These are phyloP conservation scores for Wickerhamiella lipophila DNA, from an alignment of 805 yeast genomes.

Conservation along the genomic window DNA sequence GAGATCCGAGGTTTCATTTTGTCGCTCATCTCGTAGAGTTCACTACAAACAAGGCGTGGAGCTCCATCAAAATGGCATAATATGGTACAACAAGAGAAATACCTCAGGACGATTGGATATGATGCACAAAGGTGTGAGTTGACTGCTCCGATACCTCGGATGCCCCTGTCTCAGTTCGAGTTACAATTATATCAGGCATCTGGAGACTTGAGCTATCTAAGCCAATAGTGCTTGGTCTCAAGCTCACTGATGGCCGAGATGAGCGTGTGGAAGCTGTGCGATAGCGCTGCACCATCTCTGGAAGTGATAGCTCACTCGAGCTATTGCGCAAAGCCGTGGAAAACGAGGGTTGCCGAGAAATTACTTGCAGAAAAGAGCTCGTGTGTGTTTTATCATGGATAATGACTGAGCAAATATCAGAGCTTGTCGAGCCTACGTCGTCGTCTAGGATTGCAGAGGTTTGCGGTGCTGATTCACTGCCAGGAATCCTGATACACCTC, in stretches of 20 bases:
- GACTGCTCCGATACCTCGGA: background rate
- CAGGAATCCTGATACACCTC: background rate
- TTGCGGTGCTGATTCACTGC: background rate
- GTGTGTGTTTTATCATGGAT: background rate
- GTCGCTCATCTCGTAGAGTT: no score
- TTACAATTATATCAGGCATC: background rate
- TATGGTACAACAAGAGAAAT: no score
- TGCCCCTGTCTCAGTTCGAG: background rate
- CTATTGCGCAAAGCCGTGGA: conserved; percentile 4
- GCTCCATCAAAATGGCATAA: no score
- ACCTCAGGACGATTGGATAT: no score
- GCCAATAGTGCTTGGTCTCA: no score
- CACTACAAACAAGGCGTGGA: no score
- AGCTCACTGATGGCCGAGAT: background rate
- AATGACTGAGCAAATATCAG: background rate
- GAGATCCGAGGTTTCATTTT: no score
- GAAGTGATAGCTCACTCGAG: conserved; percentile 1
- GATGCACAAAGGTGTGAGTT: background rate
- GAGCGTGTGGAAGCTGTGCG: background rate
- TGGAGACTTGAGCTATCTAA: background rate
- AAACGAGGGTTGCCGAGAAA: conserved; percentile 1
- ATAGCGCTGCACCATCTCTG: background rate
- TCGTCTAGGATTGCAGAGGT: background rate
- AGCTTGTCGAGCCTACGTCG: background rate
- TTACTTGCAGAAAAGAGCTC: background rate